Percentiles rank a stretch among this genome's conserved stretches.
Evolutionary conservation across 805 yeast genomes (phyloP).

Genomic region (Kazachstania bromeliacearum): DNA sequence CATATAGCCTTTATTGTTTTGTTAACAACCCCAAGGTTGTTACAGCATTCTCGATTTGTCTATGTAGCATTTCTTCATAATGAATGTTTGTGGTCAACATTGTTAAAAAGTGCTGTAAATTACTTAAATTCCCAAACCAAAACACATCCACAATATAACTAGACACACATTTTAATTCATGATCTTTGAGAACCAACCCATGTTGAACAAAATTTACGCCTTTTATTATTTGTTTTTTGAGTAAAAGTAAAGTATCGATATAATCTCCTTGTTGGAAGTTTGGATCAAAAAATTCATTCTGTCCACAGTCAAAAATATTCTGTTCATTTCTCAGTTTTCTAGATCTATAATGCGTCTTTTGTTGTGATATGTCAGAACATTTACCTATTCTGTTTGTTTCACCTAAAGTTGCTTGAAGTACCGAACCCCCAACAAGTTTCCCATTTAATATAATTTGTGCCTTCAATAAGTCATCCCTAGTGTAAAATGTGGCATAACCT

Average conservation of each 20-base stretch:
- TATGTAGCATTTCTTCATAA: constrained; percentile 19
- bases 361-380: too few relatives aligned
- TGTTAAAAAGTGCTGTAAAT: constrained; percentile 16
- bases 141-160: constrained; percentile 31
- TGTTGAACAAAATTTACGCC: constrained; percentile 28
- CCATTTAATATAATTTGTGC: constrained; percentile 16
- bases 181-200: constrained; percentile 28
- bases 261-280: neutral
- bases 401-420: too few relatives aligned
- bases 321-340: too few relatives aligned
- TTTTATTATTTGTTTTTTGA: constrained; percentile 23
- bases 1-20: too few relatives aligned
- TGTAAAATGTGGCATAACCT: constrained; percentile 19
- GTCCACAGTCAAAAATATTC: too few relatives aligned
- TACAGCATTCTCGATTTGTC: constrained; percentile 20
- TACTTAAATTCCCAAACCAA: constrained; percentile 27
- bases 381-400: too few relatives aligned
- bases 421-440: constrained; percentile 25
- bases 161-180: constrained; percentile 26
- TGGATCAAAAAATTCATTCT: too few relatives aligned
- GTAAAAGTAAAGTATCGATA: neutral
- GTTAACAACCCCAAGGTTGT: constrained; percentile 19
- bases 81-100: constrained; percentile 14
- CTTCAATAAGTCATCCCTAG: constrained; percentile 15
- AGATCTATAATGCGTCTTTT: too few relatives aligned